Percentiles rank a stretch among this genome's conserved stretches.
Conservation (phyloP, 1,284 basidiomycete genomes). For the Cerioporus squamosus region DNA sequence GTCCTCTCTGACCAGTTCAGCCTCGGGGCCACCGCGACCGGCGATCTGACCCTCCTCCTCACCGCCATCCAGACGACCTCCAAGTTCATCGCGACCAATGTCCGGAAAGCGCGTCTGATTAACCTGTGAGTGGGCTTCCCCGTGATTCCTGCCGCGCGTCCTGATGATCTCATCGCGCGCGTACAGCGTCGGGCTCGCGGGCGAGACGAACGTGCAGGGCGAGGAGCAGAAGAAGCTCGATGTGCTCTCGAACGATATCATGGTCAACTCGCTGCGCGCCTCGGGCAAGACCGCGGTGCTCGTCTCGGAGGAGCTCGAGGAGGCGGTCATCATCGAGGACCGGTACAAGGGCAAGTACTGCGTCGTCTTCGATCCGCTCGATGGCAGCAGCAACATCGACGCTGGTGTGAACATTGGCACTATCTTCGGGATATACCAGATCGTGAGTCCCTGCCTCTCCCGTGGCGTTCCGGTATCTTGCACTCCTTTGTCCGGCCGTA, state of each 20-base stretch:
- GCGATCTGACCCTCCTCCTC: constrained; percentile 93
- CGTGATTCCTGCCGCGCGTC: constrained; percentile 3
- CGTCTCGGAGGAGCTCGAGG: constrained; percentile 95
- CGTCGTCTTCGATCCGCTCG: constrained; percentile 98
- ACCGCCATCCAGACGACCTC: constrained; percentile 96
- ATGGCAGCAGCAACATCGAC: constrained; percentile 99
- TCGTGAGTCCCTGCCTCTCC: constrained; percentile 58
- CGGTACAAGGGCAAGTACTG: constrained; percentile 85
- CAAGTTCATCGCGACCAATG: constrained; percentile 98
- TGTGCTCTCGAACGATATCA: constrained; percentile 98
- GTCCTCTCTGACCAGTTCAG: constrained; percentile 84
- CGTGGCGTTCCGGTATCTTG: not conserved
- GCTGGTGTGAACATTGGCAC: constrained; percentile 99
- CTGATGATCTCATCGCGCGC: constrained; percentile 2
- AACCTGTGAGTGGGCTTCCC: constrained; percentile 75
- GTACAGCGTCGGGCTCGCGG: constrained; percentile 88
- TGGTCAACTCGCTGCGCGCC: constrained; percentile 94
- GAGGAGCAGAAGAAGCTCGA: constrained; percentile 99
- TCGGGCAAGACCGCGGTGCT: constrained; percentile 96
- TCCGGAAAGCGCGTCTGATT: constrained; percentile 95
- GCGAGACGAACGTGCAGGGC: constrained; percentile 95
- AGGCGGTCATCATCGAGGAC: constrained; percentile 89
- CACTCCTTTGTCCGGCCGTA: not conserved
- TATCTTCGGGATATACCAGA: constrained; percentile 97
- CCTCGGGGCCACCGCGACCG: constrained; percentile 81